Evolutionary conservation across 2,329 filamentous ascomycete species (phyloP).

Genomic region (Trichoderma lentiforme): DNA sequence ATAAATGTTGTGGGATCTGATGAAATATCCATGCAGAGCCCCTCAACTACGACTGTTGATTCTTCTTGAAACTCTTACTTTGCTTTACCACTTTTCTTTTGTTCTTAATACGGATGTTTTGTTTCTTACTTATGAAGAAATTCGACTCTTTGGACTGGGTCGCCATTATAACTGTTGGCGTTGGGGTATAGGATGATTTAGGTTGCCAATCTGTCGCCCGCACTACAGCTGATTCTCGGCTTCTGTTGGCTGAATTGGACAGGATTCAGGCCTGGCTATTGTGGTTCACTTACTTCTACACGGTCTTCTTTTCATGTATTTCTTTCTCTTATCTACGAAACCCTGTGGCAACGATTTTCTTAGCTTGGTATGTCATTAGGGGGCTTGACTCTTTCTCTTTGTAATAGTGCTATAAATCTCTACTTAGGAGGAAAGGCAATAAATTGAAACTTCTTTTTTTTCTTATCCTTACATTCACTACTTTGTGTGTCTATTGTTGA

Average conservation of each 20-base stretch:
- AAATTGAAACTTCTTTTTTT: conserved; percentile 1
- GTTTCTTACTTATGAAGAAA: neutral
- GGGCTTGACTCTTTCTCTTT: neutral
- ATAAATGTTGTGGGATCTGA: conserved; percentile 9
- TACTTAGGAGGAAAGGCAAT: neutral
- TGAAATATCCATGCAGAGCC: neutral
- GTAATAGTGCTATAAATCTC: neutral
- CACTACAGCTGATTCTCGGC: neutral
- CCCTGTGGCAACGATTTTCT: conserved; percentile 3
- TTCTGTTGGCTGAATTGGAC: neutral
- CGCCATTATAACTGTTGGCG: neutral
- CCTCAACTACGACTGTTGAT: neutral
- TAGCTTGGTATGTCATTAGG: neutral
- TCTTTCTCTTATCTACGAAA: neutral
- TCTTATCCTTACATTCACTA: neutral
- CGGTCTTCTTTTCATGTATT: neutral
- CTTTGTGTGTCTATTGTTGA: neutral
- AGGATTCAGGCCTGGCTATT: neutral
- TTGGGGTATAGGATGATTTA: neutral
- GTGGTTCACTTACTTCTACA: neutral
- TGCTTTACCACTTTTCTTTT: neutral
- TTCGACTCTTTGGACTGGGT: neutral
- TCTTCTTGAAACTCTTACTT: neutral
- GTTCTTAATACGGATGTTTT: neutral
- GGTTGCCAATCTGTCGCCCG: neutral